Percentiles rank a stretch among this genome's conserved stretches.
phyloP scores from a whole-genome alignment of 768 basidiomycete genomes.

The Naganishia kalamii region DNA sequence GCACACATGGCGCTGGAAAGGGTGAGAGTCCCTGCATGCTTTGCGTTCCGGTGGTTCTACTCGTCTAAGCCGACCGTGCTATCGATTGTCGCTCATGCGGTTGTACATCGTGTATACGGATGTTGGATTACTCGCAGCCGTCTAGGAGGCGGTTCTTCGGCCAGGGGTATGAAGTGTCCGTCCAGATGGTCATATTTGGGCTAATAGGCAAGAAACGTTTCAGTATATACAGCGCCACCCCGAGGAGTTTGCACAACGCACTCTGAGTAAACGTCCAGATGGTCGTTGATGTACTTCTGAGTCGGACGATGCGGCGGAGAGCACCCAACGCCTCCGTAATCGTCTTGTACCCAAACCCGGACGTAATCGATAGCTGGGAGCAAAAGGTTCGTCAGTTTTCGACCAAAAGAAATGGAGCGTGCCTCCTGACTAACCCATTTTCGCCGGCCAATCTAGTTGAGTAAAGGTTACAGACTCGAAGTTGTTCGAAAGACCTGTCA shows the following conservation, averaged over 20 bases:
- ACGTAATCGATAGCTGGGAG: constrained; percentile 1
- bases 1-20: no score
- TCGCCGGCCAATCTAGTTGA: constrained; percentile 3
- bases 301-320: constrained; percentile 9
- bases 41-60: no score
- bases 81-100: no score
- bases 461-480: constrained; percentile 40
- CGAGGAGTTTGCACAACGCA: not conserved
- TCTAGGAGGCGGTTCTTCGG: constrained; percentile 1
- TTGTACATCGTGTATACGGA: no score
- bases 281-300: constrained; percentile 11
- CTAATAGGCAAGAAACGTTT: not conserved
- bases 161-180: constrained; percentile 9
- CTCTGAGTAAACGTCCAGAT: constrained; percentile 3
- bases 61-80: no score
- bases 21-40: no score
- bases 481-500: constrained; percentile 22
- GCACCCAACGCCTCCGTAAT: not conserved
- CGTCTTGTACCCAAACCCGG: constrained; percentile 1
- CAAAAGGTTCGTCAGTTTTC: not conserved
- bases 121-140: not conserved
- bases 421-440: not conserved
- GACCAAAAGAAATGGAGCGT: no score
- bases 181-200: constrained; percentile 6
- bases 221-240: not conserved